Percentiles rank a stretch among this genome's conserved stretches.
Evolutionary conservation across 106 monocot species (phyloP).

Genomic region (Apostasia ramifera): DNA sequence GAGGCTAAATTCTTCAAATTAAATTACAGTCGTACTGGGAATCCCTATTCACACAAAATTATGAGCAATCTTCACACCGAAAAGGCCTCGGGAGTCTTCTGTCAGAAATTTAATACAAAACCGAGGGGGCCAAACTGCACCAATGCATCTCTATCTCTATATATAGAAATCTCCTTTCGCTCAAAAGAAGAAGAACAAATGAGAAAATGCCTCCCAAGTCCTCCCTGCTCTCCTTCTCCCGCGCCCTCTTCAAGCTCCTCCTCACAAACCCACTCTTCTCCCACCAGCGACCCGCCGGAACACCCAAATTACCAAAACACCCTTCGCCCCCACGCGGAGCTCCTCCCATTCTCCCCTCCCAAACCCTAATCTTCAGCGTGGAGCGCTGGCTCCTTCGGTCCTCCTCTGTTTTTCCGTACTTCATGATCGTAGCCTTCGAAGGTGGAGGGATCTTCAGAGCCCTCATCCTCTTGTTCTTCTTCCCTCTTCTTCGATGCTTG

Average conservation of each 20-base stretch:
- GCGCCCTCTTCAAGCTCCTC: background rate
- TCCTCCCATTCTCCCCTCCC: background rate
- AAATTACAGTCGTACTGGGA: too few species aligned
- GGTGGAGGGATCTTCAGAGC: constrained; percentile 47
- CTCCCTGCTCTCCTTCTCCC: constrained; percentile 1
- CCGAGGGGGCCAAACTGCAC: too few species aligned
- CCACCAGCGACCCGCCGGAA: background rate
- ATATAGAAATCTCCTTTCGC: too few species aligned
- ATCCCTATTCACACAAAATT: too few species aligned
- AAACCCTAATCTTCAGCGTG: constrained; percentile 16
- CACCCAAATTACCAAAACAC: background rate
- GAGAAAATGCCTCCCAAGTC: background rate
- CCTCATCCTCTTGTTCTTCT: constrained; percentile 51
- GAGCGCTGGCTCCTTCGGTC: constrained; percentile 51
- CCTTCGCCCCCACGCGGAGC: background rate
- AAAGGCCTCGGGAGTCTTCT: too few species aligned
- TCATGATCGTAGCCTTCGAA: constrained; percentile 85
- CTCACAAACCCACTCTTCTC: background rate
- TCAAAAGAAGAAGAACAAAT: background rate
- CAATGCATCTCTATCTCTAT: too few species aligned
- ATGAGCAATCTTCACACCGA: too few species aligned
- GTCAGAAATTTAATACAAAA: too few species aligned
- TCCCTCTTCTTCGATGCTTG: constrained; percentile 41
- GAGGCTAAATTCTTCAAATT: too few species aligned
- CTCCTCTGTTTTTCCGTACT: constrained; percentile 62